Evolutionary conservation across 495 filamentous ascomycete species (phyloP).

Genomic region (Tuber brumale): DNA sequence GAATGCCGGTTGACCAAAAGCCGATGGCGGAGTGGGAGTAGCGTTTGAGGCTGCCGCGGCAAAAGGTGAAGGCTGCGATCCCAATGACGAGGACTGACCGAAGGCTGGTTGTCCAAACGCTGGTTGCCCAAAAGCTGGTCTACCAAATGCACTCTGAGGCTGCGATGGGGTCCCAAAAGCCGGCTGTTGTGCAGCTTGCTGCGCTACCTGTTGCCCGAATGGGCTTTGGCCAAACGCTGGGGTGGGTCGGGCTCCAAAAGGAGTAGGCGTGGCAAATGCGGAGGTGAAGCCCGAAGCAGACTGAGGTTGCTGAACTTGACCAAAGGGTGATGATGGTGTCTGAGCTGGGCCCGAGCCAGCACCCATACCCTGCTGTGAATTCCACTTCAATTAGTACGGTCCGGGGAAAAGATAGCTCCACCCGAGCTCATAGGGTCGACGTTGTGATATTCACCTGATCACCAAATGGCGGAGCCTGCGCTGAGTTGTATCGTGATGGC

Average conservation of each 20-base stretch:
- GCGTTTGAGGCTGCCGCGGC: background rate
- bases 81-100: slow-evolving; percentile 40
- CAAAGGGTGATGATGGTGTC: slow-evolving; percentile 15
- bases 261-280: slow-evolving; percentile 22
- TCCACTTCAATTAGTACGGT: background rate
- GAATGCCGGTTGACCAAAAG: slow-evolving; percentile 27
- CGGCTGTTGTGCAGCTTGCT: slow-evolving; percentile 10
- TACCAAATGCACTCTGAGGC: slow-evolving; percentile 43
- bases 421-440: background rate
- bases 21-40: background rate
- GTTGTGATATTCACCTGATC: background rate
- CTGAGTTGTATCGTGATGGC: slow-evolving; percentile 22
- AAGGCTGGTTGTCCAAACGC: slow-evolving; percentile 41
- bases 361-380: background rate
- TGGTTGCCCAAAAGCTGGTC: slow-evolving; percentile 39
- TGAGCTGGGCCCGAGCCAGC: background rate
- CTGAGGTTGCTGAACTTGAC: slow-evolving; percentile 19
- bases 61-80: slow-evolving; percentile 17
- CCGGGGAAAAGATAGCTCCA: background rate
- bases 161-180: slow-evolving; percentile 40
- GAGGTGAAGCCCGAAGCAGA: slow-evolving; percentile 19
- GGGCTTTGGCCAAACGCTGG: slow-evolving; percentile 45
- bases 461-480: background rate
- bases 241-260: slow-evolving; percentile 31
- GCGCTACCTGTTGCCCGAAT: slow-evolving; percentile 32